These are phyloP conservation scores for Arthrobotrys megalospora DNA, from an alignment of 2,329 filamentous ascomycete species.

Conservation along the genomic window DNA sequence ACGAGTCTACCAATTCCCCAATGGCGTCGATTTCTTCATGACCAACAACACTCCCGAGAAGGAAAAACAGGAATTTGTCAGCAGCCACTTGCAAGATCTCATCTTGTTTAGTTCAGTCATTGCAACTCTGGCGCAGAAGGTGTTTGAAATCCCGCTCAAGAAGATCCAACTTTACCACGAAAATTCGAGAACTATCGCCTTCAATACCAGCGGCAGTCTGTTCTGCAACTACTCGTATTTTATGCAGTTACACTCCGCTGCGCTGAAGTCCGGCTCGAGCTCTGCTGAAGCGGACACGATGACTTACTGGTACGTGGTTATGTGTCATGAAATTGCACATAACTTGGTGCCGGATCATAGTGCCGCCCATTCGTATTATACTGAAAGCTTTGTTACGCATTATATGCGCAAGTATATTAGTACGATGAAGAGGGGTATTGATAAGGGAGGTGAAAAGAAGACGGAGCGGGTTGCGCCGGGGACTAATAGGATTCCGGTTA, in stretches of 20 bases:
- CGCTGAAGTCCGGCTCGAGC: conserved; percentile 67
- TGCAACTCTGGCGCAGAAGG: conserved; percentile 75
- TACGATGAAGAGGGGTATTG: conserved; percentile 34
- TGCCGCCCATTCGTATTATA: conserved; percentile 60
- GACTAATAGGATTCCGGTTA: conserved; percentile 38
- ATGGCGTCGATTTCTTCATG: conserved; percentile 55
- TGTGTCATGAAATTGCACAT: conserved; percentile 95
- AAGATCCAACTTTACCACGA: conserved; percentile 92
- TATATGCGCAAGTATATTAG: conserved; percentile 50
- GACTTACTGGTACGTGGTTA: conserved; percentile 94
- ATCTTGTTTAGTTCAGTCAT: conserved; percentile 80
- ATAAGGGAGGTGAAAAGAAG: conserved; percentile 15
- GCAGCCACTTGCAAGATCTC: conserved; percentile 74
- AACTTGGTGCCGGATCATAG: conserved; percentile 78
- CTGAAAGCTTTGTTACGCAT: conserved; percentile 58
- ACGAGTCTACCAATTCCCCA: conserved; percentile 45
- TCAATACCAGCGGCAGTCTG: conserved; percentile 87
- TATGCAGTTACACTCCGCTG: conserved; percentile 39
- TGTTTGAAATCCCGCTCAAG: conserved; percentile 79
- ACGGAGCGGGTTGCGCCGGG: not conserved
- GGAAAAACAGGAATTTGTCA: conserved; percentile 74
- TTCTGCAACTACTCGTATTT: conserved; percentile 83
- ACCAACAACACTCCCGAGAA: conserved; percentile 55
- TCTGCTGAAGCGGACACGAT: conserved; percentile 75
- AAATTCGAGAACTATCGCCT: conserved; percentile 86